Evolutionary conservation across 495 filamentous ascomycete species (phyloP), one percentile per base, ranked within the genome.

Genomic region (Niebla homalea): DNA sequence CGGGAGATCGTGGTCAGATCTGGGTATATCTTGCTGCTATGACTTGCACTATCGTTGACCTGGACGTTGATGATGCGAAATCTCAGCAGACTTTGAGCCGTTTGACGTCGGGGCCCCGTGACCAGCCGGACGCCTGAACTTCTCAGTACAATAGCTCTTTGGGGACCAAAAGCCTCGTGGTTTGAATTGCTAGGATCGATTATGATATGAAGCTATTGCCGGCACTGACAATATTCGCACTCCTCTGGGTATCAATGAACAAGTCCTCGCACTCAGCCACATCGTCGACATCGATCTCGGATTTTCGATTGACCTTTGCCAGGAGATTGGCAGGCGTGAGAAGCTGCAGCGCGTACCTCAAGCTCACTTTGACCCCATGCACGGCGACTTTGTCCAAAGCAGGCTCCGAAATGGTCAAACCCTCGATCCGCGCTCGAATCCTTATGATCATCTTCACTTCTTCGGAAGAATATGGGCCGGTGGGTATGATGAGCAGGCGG

Each of bases 401-500:
- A 22, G 80, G 76, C 35, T 93, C 86, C 8, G 82, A 80, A 46
- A 96, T 82, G 54, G 72, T 75, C 20, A 95, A 74, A 21, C 78
- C 77, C 70, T 98, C 92, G 1, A 83, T 87, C 57, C 76, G 79
- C 10, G 85, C 79, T 32, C 92, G 85, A 57, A 92, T 75, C 44
- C 78, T 75, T 48, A 96, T 81, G 62, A 98, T 98, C 20, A 78
- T 76, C 68, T 84, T 85, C 67, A 98, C 89, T 68, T 98, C 89
- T 2, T 85, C 80, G 12, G 79, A 72, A 36, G 78, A 73, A 64
- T 96, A 98, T 4, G 85, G 77, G 58, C 84, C 80, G 23, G 92
- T 98, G 22, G 92, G 92, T 57, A 98, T 83, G 66, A 98, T 97
- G 57, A 98, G 83, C 16, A 96, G 78, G 36, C 92, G 87, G 45